Conservation (phyloP, 2,329 filamentous ascomycete species). For the Hymenoscyphus salicellus region DNA sequence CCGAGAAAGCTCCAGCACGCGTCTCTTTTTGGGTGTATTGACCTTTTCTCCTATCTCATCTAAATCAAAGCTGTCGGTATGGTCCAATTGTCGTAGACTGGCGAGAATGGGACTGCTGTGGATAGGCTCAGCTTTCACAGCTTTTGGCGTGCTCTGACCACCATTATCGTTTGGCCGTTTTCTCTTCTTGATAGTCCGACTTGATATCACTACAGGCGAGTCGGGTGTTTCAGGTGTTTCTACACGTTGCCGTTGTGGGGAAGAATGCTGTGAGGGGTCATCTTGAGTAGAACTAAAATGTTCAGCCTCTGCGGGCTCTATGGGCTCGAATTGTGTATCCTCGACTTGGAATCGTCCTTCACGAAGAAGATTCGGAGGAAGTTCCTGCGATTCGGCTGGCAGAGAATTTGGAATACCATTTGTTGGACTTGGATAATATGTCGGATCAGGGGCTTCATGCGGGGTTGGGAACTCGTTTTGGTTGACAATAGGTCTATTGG, state of each 20-base stretch:
- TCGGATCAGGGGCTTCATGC: neutral
- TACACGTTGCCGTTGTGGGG: neutral
- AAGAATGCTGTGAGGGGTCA: constrained; percentile 8
- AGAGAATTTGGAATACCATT: neutral
- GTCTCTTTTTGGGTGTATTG: constrained; percentile 36
- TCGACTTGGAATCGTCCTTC: constrained; percentile 10
- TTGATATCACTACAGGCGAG: constrained; percentile 28
- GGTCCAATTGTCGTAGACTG: constrained; percentile 17
- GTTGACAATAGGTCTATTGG: neutral
- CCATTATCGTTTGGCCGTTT: constrained; percentile 18
- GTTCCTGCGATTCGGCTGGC: neutral
- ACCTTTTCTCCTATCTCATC: constrained; percentile 38
- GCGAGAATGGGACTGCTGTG: constrained; percentile 33
- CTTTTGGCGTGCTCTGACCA: constrained; percentile 12
- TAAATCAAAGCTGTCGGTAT: constrained; percentile 36
- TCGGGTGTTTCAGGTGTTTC: constrained; percentile 18
- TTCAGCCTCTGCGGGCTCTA: constrained; percentile 19
- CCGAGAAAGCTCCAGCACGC: constrained; percentile 12
- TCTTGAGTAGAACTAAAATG: constrained; percentile 32
- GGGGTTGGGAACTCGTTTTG: neutral
- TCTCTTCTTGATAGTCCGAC: constrained; percentile 30
- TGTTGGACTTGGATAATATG: constrained; percentile 8
- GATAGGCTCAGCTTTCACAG: constrained; percentile 31
- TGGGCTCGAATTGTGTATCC: constrained; percentile 18
- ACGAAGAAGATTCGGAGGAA: constrained; percentile 14